These are phyloP conservation scores for Penicillium brasilianum DNA, from an alignment of 2,329 filamentous ascomycete species.

Conservation along the genomic window DNA sequence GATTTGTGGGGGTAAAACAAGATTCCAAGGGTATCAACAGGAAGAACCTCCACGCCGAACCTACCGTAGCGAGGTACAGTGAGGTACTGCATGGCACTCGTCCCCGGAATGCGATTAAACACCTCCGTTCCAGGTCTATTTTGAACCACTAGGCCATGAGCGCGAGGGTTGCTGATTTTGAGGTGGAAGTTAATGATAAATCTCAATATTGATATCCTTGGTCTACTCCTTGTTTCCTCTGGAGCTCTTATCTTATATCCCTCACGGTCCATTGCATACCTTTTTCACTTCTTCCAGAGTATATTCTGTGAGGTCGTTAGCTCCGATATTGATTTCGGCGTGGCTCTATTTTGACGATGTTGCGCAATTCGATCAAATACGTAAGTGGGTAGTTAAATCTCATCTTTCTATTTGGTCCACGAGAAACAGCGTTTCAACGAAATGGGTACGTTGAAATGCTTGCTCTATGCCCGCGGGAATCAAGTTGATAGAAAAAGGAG, in stretches of 20 bases:
- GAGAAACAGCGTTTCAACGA: background rate
- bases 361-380: conserved; percentile 7
- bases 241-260: background rate
- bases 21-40: too few species aligned
- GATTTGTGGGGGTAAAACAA: too few species aligned
- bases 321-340: background rate
- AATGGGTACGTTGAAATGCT: background rate
- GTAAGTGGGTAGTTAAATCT: background rate
- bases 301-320: background rate
- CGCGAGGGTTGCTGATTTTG: too few species aligned
- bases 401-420: background rate
- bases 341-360: conserved; percentile 6
- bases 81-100: too few species aligned
- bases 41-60: too few species aligned
- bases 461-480: conserved; percentile 9
- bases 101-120: too few species aligned
- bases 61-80: too few species aligned
- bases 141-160: too few species aligned
- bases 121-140: too few species aligned
- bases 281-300: conserved; percentile 7
- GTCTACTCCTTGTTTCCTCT: too few species aligned
- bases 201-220: too few species aligned
- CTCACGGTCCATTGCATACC: conserved; percentile 24
- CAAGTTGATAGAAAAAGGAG: background rate
- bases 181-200: too few species aligned